These are phyloP conservation scores for Penicillium sclerotigenum DNA, from an alignment of 2,329 filamentous ascomycete species.

Conservation along the genomic window DNA sequence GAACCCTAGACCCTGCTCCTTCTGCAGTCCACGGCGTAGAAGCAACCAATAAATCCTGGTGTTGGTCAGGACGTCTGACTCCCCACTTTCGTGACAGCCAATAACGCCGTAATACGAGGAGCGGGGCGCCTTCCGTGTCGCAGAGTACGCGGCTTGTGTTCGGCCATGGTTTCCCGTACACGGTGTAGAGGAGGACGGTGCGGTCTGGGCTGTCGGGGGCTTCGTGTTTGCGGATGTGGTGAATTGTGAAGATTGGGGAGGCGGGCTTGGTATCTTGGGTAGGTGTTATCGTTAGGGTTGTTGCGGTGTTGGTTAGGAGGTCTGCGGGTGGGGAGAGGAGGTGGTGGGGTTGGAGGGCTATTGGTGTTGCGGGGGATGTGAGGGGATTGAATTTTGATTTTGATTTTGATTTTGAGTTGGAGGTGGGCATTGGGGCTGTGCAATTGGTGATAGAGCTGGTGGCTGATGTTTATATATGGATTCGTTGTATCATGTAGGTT, in stretches of 20 bases:
- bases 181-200: slow-evolving; percentile 17
- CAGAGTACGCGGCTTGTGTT: slow-evolving; percentile 18
- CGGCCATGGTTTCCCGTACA: slow-evolving; percentile 17
- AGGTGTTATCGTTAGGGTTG: slow-evolving; percentile 19
- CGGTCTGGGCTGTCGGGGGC: slow-evolving; percentile 14
- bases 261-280: slow-evolving; percentile 16
- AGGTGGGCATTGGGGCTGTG: background rate
- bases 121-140: slow-evolving; percentile 7
- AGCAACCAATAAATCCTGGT: background rate
- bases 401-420: background rate
- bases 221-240: slow-evolving; percentile 19
- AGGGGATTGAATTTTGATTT: slow-evolving; percentile 5
- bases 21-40: background rate
- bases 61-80: background rate
- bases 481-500: background rate
- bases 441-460: too few relatives aligned
- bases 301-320: slow-evolving; percentile 22
- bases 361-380: slow-evolving; percentile 20
- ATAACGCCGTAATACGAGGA: slow-evolving; percentile 15
- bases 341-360: slow-evolving; percentile 22
- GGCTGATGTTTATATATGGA: background rate
- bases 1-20: background rate
- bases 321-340: slow-evolving; percentile 24
- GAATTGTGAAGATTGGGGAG: slow-evolving; percentile 13
- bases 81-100: slow-evolving; percentile 10